Base-by-base conservation (phyloP, 768 basidiomycete genomes). In the Lentinula boryana region DNA sequence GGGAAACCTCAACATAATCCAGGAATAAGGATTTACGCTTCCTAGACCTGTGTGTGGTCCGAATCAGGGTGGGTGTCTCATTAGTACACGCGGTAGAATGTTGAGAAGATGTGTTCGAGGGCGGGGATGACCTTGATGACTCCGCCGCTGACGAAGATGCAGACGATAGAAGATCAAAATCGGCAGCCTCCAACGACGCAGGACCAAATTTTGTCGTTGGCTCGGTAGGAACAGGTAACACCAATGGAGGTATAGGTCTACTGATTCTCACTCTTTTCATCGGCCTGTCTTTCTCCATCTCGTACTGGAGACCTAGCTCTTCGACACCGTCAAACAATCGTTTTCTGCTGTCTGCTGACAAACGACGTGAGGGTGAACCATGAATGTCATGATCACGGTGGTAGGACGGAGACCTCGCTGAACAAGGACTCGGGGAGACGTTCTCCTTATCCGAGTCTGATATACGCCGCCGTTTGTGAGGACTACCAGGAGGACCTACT, bases 391-490 rank as follows among this genome's bases (percentile, higher is more conserved):
- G 38, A 23, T 27, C 55, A n/a, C 55, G 36, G 10, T 21, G 40
- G 21, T 18, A 43, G 2, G 46, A 32, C 16, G 54, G 18, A 15
- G 32, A 58, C 5, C 13, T 48, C 8, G 57, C 46, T 21, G 35
- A 43, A 60, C 43, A 52, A 41, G 65, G 58, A 60, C 48, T 49
- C 43, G 65, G 58, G 68, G 63, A 36, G 83, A 84, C 0, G 80
- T 90, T 90, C 68, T 91, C 88, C 71, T 90, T 89, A 69, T 86
- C 71, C 6, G 66, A 64, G 68, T 86, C 71, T 7, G 66, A 64
- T 15, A 67, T 70, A 32, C 70, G 56, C 63, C 73, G 70, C 56
- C 76, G 73, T 61, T 78, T 77, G 63, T 75, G 77, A 21, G 73
- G 69, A 21, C 77, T 75, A 33, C 70, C 64, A 18, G 59, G 63